Conservation (phyloP, 768 basidiomycete genomes). For the Lactifluus hygrophoroides region DNA sequence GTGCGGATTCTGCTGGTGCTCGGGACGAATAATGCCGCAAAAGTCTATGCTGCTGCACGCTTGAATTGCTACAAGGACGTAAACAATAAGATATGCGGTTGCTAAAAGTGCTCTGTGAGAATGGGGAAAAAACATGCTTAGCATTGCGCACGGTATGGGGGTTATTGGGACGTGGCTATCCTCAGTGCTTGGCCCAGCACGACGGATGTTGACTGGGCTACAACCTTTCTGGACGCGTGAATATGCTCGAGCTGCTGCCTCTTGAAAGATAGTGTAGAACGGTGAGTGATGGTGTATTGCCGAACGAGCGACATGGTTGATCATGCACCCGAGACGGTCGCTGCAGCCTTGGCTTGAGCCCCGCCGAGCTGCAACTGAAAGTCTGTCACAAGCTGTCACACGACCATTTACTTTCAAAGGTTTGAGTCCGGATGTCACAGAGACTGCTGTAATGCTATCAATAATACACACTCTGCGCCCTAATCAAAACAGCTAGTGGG, state of each 20-base stretch:
- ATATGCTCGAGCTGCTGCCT: slow-evolving; percentile 46
- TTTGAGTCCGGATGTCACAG: not conserved
- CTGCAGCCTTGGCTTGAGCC: no score
- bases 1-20: not conserved
- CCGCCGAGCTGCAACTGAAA: no score
- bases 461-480: slow-evolving; percentile 7
- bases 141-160: not conserved
- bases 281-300: slow-evolving; percentile 19
- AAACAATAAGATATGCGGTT: not conserved
- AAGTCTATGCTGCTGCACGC: not conserved
- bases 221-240: slow-evolving; percentile 19
- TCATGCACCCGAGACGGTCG: slow-evolving; percentile 30
- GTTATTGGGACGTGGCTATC: not conserved
- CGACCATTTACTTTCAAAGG: not conserved
- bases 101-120: not conserved
- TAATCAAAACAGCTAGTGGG: slow-evolving; percentile 16
- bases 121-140: not conserved
- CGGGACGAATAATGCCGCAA: slow-evolving; percentile 9
- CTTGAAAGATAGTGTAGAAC: slow-evolving; percentile 37
- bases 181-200: not conserved
- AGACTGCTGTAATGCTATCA: slow-evolving; percentile 2
- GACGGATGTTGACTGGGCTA: not conserved
- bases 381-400: slow-evolving; percentile 3
- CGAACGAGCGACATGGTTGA: slow-evolving; percentile 30
- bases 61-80: not conserved